phyloP scores from a whole-genome alignment of 2,329 filamentous ascomycete species.

The Fusarium sambucinum region DNA sequence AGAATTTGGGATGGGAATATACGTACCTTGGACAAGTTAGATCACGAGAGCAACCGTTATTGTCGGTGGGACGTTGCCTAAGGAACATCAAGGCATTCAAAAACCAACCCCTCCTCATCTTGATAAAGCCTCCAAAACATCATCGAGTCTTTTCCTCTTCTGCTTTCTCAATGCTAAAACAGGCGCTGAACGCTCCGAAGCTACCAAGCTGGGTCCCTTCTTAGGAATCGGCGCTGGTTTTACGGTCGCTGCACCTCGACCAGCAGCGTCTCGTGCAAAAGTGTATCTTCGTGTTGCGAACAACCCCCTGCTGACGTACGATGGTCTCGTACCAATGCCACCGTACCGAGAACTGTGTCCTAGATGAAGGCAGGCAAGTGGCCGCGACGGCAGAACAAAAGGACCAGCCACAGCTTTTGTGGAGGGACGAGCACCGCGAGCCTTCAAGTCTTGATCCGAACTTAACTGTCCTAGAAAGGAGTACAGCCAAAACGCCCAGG shows the following conservation, averaged over 20 bases:
- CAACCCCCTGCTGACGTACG: slow-evolving; percentile 53
- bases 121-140: slow-evolving; percentile 51
- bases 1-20: neutral
- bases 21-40: neutral
- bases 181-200: slow-evolving; percentile 36
- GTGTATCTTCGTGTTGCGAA: slow-evolving; percentile 52
- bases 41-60: neutral
- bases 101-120: slow-evolving; percentile 11
- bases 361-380: slow-evolving; percentile 54
- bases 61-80: neutral
- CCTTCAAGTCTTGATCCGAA: slow-evolving; percentile 52
- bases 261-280: slow-evolving; percentile 48
- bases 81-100: neutral
- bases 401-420: slow-evolving; percentile 52
- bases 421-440: slow-evolving; percentile 31
- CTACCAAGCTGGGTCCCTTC: slow-evolving; percentile 23
- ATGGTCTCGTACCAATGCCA: slow-evolving; percentile 52
- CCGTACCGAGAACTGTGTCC: slow-evolving; percentile 53
- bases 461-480: slow-evolving; percentile 56
- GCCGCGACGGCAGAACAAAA: slow-evolving; percentile 56
- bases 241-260: slow-evolving; percentile 6
- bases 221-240: slow-evolving; percentile 22
- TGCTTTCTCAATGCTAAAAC: slow-evolving; percentile 43
- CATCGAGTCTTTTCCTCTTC: slow-evolving; percentile 53
- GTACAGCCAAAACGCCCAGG: slow-evolving; percentile 59